These are phyloP conservation scores for Drechslerella dactyloides DNA, from an alignment of 2,329 filamentous ascomycete species.

Conservation along the genomic window DNA sequence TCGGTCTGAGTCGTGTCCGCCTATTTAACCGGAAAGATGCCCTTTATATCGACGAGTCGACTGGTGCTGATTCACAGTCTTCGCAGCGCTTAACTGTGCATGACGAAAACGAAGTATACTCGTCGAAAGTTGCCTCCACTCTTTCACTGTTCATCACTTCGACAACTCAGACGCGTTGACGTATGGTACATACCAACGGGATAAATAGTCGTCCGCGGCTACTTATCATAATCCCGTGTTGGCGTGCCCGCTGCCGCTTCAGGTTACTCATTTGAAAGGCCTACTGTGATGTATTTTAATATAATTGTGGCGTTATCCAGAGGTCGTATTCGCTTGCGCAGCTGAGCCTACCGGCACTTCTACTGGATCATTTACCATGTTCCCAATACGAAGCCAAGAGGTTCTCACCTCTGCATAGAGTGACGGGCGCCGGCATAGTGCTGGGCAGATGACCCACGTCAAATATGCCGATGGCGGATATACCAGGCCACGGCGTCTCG, in stretches of 20 bases:
- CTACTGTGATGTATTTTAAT: constrained; percentile 1
- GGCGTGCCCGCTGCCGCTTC: background rate
- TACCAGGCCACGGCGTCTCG: no score
- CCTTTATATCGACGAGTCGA: constrained; percentile 6
- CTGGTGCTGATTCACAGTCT: background rate
- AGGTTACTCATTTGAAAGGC: background rate
- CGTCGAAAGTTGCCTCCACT: background rate
- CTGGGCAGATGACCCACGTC: constrained; percentile 10
- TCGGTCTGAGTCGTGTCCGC: constrained; percentile 31
- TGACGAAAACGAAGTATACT: background rate
- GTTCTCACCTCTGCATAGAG: background rate
- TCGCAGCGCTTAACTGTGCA: constrained; percentile 5
- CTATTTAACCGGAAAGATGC: constrained; percentile 43
- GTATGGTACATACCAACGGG: background rate
- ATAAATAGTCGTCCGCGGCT: background rate
- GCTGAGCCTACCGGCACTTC: constrained; percentile 29
- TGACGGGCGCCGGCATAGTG: constrained; percentile 8
- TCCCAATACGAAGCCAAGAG: constrained; percentile 45
- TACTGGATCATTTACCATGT: constrained; percentile 13
- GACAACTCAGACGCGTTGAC: no score
- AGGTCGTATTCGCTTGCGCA: constrained; percentile 34
- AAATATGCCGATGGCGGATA: no score
- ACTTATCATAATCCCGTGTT: background rate
- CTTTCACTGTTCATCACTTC: background rate
- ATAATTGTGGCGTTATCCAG: constrained; percentile 25